Evolutionary conservation across 1,284 basidiomycete species (phyloP).

Genomic region (Ganoderma boninense): DNA sequence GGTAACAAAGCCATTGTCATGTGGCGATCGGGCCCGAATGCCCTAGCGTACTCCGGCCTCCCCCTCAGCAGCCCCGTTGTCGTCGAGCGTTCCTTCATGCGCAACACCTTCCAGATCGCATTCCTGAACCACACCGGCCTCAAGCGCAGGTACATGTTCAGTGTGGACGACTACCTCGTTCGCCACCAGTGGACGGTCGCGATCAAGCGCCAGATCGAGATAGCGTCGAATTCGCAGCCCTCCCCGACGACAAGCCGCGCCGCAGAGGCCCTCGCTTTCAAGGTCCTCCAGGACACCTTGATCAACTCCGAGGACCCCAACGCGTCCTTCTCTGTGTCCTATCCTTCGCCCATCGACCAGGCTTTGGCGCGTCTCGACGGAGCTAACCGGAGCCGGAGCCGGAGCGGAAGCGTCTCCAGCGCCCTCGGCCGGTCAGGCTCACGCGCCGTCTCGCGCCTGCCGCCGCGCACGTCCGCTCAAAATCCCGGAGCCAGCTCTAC

Average conservation of each 20-base stretch:
- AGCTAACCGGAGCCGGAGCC: conserved; percentile 27
- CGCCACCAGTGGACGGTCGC: conserved; percentile 79
- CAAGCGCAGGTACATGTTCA: conserved; percentile 93
- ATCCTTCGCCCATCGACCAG: conserved; percentile 37
- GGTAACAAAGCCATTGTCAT: conserved; percentile 85
- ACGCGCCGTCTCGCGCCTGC: conserved; percentile 34
- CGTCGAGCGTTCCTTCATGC: conserved; percentile 93
- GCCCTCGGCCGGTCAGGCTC: conserved; percentile 14
- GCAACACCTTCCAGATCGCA: conserved; percentile 87
- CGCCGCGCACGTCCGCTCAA: conserved; percentile 63
- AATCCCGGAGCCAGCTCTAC: conserved; percentile 75
- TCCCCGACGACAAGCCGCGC: conserved; percentile 54
- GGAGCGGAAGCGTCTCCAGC: conserved; percentile 32
- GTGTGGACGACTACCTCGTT: conserved; percentile 79
- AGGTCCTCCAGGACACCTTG: conserved; percentile 85
- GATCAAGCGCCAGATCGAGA: conserved; percentile 75
- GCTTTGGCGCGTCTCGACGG: conserved; percentile 39
- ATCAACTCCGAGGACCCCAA: conserved; percentile 50
- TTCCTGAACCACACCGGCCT: conserved; percentile 76
- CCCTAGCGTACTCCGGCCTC: conserved; percentile 81
- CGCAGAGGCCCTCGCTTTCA: conserved; percentile 77
- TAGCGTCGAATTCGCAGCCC: conserved; percentile 45
- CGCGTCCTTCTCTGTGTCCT: conserved; percentile 18
- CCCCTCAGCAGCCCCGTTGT: conserved; percentile 79
- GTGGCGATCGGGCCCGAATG: conserved; percentile 81